Conservation (phyloP, 768 basidiomycete species). For the Pisolithus albus region DNA sequence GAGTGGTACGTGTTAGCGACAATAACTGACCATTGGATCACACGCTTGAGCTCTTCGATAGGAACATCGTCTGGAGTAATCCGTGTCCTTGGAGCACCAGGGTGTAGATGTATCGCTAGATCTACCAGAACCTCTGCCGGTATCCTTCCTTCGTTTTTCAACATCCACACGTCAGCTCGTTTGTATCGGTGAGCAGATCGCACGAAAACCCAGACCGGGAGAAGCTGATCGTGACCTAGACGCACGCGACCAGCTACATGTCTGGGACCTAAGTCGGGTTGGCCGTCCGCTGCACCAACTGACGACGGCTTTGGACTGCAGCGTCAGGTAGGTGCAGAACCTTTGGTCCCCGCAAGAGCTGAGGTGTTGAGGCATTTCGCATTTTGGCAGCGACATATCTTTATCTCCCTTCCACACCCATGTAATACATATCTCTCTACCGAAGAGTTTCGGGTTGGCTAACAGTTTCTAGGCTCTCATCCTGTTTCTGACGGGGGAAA, state of each 20-base stretch:
- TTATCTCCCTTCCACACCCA: constrained; percentile 68
- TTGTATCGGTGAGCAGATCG: constrained; percentile 47
- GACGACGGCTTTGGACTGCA: constrained; percentile 42
- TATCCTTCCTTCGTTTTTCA: constrained; percentile 62
- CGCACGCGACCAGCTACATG: constrained; percentile 44
- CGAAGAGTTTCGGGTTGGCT: constrained; percentile 2
- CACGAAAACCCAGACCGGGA: not conserved
- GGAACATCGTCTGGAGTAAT: constrained; percentile 62
- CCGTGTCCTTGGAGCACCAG: constrained; percentile 59
- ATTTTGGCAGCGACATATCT: constrained; percentile 38
- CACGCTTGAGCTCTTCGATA: constrained; percentile 13
- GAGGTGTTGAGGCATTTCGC: not conserved
- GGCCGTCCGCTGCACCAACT: constrained; percentile 48
- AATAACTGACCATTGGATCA: not conserved
- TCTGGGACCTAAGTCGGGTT: constrained; percentile 52
- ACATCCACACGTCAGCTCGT: constrained; percentile 46
- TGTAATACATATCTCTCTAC: constrained; percentile 35
- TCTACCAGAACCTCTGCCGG: constrained; percentile 38
- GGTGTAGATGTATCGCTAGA: constrained; percentile 50
- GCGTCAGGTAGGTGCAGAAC: constrained; percentile 29
- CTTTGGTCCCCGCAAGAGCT: not conserved
- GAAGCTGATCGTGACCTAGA: constrained; percentile 32
- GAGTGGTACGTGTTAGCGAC: constrained; percentile 35
- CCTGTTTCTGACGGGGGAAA: constrained; percentile 47
- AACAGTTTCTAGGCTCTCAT: constrained; percentile 35